Base-by-base conservation (phyloP, 2,329 filamentous ascomycete species). In the Ploettnerulaceae sp. region DNA sequence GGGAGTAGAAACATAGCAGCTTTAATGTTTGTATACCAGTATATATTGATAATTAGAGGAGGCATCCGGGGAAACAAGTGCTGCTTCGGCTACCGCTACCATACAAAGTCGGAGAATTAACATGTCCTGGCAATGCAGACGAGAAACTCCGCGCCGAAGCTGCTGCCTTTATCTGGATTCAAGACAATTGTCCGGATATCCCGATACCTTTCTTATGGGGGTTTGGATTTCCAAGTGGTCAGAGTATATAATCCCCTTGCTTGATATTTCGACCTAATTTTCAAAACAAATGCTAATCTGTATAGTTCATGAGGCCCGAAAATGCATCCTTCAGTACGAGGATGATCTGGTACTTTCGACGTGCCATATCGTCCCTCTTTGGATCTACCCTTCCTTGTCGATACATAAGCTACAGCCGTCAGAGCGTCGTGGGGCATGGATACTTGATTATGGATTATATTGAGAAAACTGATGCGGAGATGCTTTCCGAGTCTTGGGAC, bases 141-240 rank as follows among this genome's bases (percentile, higher is more conserved):
- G 69, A 73, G 58, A 73, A 73, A 59, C 17, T 72, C 1, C 49
- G 61, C 9, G 57, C 58, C 43, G 67, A 71, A 57, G 66, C 61
- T 9, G 67, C 61, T 1, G 66, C 66, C 2, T 71, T 66, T 51
- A 57, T 64, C 14, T 70, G 64, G 66, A 55, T 71, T 5, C 53
- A 65, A 21, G 55, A 66, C 14, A 54, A 69, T 37, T 70, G 64
- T 45, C 64, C 65, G 7, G 44, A 56, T 28, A 54, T 72, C 15
- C 64, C 63, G 7, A 64, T 66, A 17, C 66, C 65, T 40, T 49
- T 51, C 1, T 52, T 68, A 25, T 60, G 57, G 37, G 64, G 62
- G 3, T 65, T 69, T 57, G 65, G 58, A 3, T 60, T 68, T 52
- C 50, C 55, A 9, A 56, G 52, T 15, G 60, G 60, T 17, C 47